Evolutionary conservation across 192 early-diverging fungal species (phyloP), one percentile per base, ranked within the genome.

Genomic region (Mortierella claussenii): DNA sequence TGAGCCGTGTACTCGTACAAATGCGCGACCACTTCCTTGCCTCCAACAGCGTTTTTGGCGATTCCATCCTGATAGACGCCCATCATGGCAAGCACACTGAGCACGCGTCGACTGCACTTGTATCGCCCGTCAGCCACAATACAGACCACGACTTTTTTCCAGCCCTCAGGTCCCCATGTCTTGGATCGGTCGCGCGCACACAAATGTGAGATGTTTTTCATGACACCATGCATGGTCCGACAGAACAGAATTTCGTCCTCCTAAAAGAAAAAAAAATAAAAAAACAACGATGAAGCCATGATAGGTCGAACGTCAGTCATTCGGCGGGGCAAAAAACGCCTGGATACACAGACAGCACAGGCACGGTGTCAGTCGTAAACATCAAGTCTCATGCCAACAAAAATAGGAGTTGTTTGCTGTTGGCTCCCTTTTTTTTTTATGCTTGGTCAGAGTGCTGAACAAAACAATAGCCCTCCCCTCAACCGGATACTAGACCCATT

Each of bases 221-320:
- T 89, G 27, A 96, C 88, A 4, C 91, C 90, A 37, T 88, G 70
- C 89, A 96, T 95, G 1, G 96, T 93, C 66, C 95, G 90, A 71
- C 88, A 90, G 79, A 98, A 98, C 54, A 97, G 81, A 30, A 90
- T 76, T 68, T 96, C 93, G 80, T 96, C 95, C 84, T 98, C 96
- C 83, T 85, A 51, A n/a, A n/a, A n/a, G n/a, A 28, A 33, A 36
- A 53, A 61, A 50, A 21, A 18, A 21, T 11, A 37, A 30, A 36
- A 33, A 32, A 10, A 34, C 11, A 36, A n/a, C 20, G 2, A 59
- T 6, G 31, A 36, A 7, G n/a, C 5, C 13, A 1, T 9, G 23
- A 9, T 3, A 28, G 12, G 21, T 48, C 49, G 32, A 23, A n/a
- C n/a, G 30, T 9, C 27, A 31, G n/a, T n/a, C n/a, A n/a, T n/a